Conservation (phyloP, 2,329 filamentous ascomycete genomes). For the Colletotrichum zoysiae region DNA sequence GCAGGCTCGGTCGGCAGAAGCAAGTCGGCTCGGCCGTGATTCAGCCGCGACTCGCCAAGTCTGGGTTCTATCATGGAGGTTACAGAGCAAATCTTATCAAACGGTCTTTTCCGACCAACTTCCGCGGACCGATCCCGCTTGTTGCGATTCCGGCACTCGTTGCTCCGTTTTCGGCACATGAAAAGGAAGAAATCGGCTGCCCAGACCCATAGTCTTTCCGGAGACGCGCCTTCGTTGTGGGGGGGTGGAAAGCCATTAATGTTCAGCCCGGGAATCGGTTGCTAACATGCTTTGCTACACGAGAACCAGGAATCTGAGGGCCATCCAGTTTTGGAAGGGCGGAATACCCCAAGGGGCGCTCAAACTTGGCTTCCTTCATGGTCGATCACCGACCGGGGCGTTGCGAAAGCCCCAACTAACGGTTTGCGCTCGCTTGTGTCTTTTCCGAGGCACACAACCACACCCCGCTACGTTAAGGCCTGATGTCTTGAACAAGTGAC, state of each 20-base stretch:
- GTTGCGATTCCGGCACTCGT: conserved; percentile 19
- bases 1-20: not conserved
- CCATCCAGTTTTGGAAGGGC: conserved; percentile 11
- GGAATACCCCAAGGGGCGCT: conserved; percentile 8
- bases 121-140: not conserved
- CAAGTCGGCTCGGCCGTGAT: not conserved
- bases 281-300: conserved; percentile 23
- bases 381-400: conserved; percentile 29
- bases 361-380: conserved; percentile 35
- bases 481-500: not conserved
- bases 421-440: conserved; percentile 6
- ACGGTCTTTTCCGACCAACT: not conserved
- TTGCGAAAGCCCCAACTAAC: conserved; percentile 26
- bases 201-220: conserved; percentile 28
- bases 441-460: conserved; percentile 1
- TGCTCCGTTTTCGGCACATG: conserved; percentile 40
- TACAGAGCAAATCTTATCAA: not conserved
- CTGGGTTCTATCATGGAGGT: not conserved
- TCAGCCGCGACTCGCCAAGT: not conserved
- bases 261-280: conserved; percentile 24
- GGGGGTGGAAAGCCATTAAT: conserved; percentile 7
- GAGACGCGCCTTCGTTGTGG: conserved; percentile 29
- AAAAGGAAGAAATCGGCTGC: conserved; percentile 30
- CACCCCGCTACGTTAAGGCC: not conserved
- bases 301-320: conserved; percentile 21